Evolutionary conservation across 2,329 filamentous ascomycete species (phyloP).

Genomic region (Ophiosphaerella narmari): DNA sequence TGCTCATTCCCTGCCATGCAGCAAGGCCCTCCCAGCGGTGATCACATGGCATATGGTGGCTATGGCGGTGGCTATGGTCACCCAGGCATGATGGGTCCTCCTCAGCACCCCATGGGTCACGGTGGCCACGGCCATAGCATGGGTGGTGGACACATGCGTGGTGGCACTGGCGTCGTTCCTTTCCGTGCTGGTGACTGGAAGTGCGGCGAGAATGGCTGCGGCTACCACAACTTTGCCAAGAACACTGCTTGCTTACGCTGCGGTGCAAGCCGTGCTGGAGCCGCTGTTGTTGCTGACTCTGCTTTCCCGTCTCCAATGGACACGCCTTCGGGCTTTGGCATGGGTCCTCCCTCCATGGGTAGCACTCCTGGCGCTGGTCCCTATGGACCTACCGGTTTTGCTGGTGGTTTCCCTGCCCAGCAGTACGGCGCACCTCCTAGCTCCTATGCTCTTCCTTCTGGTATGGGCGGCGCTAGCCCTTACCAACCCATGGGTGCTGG

Average conservation of each 20-base stretch:
- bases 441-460: slow-evolving; percentile 87
- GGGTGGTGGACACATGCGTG: slow-evolving; percentile 61
- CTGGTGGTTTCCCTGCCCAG: slow-evolving; percentile 66
- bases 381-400: slow-evolving; percentile 72
- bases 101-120: slow-evolving; percentile 68
- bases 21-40: slow-evolving; percentile 69
- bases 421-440: slow-evolving; percentile 87
- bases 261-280: slow-evolving; percentile 90
- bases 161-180: slow-evolving; percentile 85
- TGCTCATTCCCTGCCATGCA: slow-evolving; percentile 98
- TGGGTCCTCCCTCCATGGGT: slow-evolving; percentile 86
- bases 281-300: slow-evolving; percentile 91
- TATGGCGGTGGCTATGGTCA: slow-evolving; percentile 58
- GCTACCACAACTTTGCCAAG: slow-evolving; percentile 99
- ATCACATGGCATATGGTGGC: slow-evolving; percentile 68
- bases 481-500: slow-evolving; percentile 79
- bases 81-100: slow-evolving; percentile 62
- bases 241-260: slow-evolving; percentile 97
- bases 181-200: slow-evolving; percentile 99
- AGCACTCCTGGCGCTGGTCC: slow-evolving; percentile 72
- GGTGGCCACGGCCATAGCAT: slow-evolving; percentile 54
- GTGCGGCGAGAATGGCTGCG: slow-evolving; percentile 94
- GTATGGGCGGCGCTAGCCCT: slow-evolving; percentile 76
- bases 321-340: slow-evolving; percentile 77
- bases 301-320: slow-evolving; percentile 92